A percentile compares a stretch with the other conserved stretches of the same genome.
phyloP scores from a whole-genome alignment of 305 asterid species.

The Fraxinus velutina region DNA sequence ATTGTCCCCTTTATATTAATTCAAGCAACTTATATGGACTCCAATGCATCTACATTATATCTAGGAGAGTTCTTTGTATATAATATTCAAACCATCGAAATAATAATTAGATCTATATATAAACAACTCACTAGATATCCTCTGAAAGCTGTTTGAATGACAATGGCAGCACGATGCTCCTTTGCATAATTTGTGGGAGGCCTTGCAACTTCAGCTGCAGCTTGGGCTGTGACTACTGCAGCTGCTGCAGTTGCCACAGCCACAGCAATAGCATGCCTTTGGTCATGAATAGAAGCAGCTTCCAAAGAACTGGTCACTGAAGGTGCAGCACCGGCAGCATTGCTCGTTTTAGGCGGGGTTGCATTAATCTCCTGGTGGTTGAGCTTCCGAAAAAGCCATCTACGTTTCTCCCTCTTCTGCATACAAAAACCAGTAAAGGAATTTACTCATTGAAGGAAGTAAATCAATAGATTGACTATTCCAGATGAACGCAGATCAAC shows the following conservation, averaged over 20 bases:
- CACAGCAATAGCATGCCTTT: slow-evolving; percentile 25
- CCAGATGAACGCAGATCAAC: neutral
- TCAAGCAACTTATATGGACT: neutral
- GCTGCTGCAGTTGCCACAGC: slow-evolving; percentile 25
- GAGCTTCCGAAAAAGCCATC: slow-evolving; percentile 30
- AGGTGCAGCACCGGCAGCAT: neutral
- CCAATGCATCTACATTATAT: neutral
- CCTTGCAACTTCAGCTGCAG: slow-evolving; percentile 25
- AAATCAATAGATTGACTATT: neutral
- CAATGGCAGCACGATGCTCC: slow-evolving; percentile 30
- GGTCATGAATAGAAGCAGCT: slow-evolving; percentile 1
- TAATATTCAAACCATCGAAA: neutral
- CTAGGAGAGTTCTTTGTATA: neutral
- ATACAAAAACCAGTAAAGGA: neutral
- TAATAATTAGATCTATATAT: neutral
- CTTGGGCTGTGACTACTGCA: slow-evolving; percentile 24
- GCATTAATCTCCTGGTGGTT: neutral
- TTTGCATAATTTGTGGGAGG: slow-evolving; percentile 13
- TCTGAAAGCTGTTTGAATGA: slow-evolving; percentile 43
- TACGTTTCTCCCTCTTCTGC: slow-evolving; percentile 33
- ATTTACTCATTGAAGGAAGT: neutral
- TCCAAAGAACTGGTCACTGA: neutral
- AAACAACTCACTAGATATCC: slow-evolving; percentile 37
- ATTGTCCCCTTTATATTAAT: neutral
- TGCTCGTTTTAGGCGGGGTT: neutral